Base-by-base conservation (phyloP, 305 asterid species). In the Caryopteris hybrid region DNA sequence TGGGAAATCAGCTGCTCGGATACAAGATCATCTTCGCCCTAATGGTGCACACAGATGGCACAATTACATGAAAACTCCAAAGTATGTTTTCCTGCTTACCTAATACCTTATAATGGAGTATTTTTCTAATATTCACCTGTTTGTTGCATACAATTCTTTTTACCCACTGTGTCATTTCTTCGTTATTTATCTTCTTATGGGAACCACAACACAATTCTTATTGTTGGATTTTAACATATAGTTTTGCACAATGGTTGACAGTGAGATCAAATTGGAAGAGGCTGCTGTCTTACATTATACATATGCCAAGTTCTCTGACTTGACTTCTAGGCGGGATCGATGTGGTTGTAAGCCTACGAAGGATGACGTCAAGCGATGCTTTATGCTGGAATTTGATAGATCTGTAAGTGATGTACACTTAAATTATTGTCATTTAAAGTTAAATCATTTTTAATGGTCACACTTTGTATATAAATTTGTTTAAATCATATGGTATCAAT, bases 21-120 rank as follows among this genome's bases (percentile, higher is more conserved):
- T 93, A 62, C 96, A 85, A 77, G 89, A 87, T 72, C 96, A 93
- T 83, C 92, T 93, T 66, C 96, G 97, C 68, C 99, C 99, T 46
- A 93, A 93, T 78, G 99, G 99, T 63, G 99, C 97, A 59, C 97
- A 91, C 82, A 85, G 96, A 83, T 91, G 97, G 97, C 99, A 93
- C 84, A 93, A 91, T 62, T 93, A 93, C 84, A 85, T 85, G 95
- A 91, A 94, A 83, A 83, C 86, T 69, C 97, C 99, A 18, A 88
- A 82, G 96, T 94, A 89, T 63, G 83, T 69, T 66, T 47, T 41
- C 63, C 50, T 64, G 29, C 61, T 61, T 71, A 34, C 34, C 62
- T 50, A 11, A 22, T 38, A 20, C 42, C 59, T 25, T 51, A n/a
- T 62, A 59, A 57, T 56, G 22, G 64, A 38, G 14, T 25, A 17